A percentile compares a stretch with the other conserved stretches of the same genome.
Conservation (phyloP, 129 eudicot genomes). For the Artemisia tridentata region DNA sequence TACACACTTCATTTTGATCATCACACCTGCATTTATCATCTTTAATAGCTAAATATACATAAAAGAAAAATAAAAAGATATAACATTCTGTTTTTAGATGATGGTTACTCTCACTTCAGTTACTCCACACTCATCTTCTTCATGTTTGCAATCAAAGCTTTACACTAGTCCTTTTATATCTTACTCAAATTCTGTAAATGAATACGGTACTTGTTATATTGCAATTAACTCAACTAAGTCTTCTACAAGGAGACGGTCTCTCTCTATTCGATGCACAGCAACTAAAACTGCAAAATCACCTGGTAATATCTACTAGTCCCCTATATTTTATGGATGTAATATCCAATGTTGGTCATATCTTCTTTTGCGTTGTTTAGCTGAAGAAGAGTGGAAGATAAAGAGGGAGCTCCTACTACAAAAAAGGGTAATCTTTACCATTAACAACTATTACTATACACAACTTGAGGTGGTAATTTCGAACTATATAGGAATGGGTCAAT, state of each 20-base stretch:
- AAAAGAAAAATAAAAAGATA: background rate
- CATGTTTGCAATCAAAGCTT: constrained; percentile 35
- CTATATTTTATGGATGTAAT: background rate
- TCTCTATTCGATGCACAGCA: constrained; percentile 57
- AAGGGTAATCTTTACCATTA: constrained; percentile 46
- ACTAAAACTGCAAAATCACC: constrained; percentile 94
- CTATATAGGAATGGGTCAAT: background rate
- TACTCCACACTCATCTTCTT: constrained; percentile 53
- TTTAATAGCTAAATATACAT: background rate
- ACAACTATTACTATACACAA: background rate
- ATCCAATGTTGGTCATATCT: constrained; percentile 8
- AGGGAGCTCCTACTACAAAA: constrained; percentile 69
- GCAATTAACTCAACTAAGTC: constrained; percentile 23
- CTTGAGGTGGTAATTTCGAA: background rate
- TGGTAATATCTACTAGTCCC: constrained; percentile 43
- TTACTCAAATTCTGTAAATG: constrained; percentile 27
- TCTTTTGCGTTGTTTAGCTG: constrained; percentile 56
- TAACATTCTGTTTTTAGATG: constrained; percentile 13
- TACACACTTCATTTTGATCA: too few relatives aligned
- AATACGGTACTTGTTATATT: constrained; percentile 34
- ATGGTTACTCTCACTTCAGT: constrained; percentile 70
- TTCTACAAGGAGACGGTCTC: constrained; percentile 27
- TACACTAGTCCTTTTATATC: constrained; percentile 31
- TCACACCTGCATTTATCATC: constrained; percentile 1
- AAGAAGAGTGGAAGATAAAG: constrained; percentile 88